phyloP scores from a whole-genome alignment of 805 yeast species.

The Saccharomyces eubayanus region DNA sequence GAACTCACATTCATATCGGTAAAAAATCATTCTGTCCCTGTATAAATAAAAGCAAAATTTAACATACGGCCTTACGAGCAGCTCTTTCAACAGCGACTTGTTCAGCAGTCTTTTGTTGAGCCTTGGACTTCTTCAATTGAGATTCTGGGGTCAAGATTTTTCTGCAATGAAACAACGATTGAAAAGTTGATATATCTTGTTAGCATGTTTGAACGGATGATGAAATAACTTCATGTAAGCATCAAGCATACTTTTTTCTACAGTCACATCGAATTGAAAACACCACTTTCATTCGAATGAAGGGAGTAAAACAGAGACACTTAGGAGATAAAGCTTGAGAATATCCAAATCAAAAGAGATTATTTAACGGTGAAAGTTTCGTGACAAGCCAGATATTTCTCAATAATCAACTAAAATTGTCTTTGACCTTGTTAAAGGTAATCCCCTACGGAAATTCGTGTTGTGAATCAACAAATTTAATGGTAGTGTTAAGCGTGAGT shows the following conservation, averaged over 20 bases:
- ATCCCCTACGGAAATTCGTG: constrained; percentile 23
- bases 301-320: constrained; percentile 31
- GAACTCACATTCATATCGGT: constrained; percentile 1
- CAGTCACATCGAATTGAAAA: constrained; percentile 34
- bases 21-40: neutral
- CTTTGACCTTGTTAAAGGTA: constrained; percentile 24
- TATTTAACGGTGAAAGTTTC: constrained; percentile 8
- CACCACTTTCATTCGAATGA: constrained; percentile 35
- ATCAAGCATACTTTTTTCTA: constrained; percentile 6
- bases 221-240: neutral
- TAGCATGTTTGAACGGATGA: neutral
- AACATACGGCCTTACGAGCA: constrained; percentile 75
- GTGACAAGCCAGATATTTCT: neutral
- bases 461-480: neutral
- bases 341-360: neutral
- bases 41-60: constrained; percentile 9
- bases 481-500: neutral
- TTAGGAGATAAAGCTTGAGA: constrained; percentile 16
- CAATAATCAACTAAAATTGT: constrained; percentile 13
- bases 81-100: constrained; percentile 73
- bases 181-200: neutral
- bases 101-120: constrained; percentile 67
- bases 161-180: constrained; percentile 19
- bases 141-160: constrained; percentile 65
- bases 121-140: constrained; percentile 73